These are phyloP conservation scores for Asterella californica DNA, from an alignment of 225 moss, liverwort and hornwort genomes.

Conservation along the genomic window DNA sequence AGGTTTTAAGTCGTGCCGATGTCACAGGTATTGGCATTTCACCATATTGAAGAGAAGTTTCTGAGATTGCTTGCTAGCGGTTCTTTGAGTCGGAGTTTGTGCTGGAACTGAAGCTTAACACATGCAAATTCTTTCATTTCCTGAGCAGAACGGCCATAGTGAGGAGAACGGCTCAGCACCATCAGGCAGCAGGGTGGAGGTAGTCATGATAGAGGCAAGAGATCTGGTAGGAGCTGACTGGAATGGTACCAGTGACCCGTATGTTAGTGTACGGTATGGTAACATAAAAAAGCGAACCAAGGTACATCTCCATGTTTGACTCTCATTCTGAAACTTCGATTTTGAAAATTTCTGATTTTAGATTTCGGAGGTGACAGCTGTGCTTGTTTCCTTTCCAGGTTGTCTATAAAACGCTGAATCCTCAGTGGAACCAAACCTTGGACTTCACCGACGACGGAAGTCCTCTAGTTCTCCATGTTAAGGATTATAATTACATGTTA, in stretches of 20 bases:
- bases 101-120: neutral
- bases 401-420: constrained; percentile 82
- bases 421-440: constrained; percentile 84
- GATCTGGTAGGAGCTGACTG: constrained; percentile 89
- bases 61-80: neutral
- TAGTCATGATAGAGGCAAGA: constrained; percentile 72
- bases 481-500: constrained; percentile 86
- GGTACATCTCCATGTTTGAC: constrained; percentile 34
- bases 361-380: neutral
- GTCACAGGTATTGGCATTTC: neutral
- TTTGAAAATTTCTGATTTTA: neutral
- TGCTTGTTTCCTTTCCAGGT: constrained; percentile 47
- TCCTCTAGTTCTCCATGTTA: constrained; percentile 79
- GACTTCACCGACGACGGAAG: constrained; percentile 92
- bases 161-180: constrained; percentile 52
- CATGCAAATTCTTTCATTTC: neutral
- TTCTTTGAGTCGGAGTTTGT: neutral
- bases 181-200: constrained; percentile 64
- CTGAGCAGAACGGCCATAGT: constrained; percentile 49
- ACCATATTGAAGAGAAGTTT: neutral
- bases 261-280: constrained; percentile 97
- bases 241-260: constrained; percentile 95
- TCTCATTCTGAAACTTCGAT: neutral
- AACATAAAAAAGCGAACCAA: constrained; percentile 90
- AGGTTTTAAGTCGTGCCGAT: no score